phyloP scores from a whole-genome alignment of 768 basidiomycete genomes.

The Mycena polygramma region DNA sequence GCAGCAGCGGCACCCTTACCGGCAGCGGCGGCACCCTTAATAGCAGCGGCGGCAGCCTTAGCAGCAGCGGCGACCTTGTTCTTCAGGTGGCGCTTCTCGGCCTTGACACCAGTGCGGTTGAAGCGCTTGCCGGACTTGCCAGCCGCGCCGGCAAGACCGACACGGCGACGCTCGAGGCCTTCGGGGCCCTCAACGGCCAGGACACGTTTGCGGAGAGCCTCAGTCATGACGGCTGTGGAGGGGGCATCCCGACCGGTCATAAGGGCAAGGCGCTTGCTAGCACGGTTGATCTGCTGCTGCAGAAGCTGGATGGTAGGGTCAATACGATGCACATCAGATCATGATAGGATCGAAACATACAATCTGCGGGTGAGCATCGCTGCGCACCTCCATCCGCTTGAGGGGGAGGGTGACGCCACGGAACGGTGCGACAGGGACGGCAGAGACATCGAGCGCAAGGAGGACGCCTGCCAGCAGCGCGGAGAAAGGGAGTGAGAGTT shows the following conservation, averaged over 20 bases:
- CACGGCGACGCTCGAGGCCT: conserved; percentile 43
- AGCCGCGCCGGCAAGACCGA: conserved; percentile 14
- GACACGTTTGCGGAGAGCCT: conserved; percentile 63
- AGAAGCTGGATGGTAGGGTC: conserved; percentile 58
- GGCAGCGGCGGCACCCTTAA: conserved; percentile 47
- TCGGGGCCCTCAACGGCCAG: conserved; percentile 52
- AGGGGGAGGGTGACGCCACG: conserved; percentile 59
- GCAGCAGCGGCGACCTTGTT: conserved; percentile 33
- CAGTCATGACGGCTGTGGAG: conserved; percentile 59
- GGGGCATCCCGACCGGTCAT: conserved; percentile 74
- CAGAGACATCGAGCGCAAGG: conserved; percentile 53
- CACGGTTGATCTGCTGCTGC: conserved; percentile 80
- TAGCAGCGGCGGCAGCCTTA: conserved; percentile 27
- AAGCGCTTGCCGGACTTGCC: conserved; percentile 46
- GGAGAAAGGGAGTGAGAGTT: conserved; percentile 63
- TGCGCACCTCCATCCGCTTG: conserved; percentile 50
- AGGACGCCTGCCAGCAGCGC: conserved; percentile 67
- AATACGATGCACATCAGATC: not conserved
- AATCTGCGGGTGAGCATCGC: conserved; percentile 51
- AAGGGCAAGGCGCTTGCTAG: conserved; percentile 72
- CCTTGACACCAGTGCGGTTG: conserved; percentile 48
- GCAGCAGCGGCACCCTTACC: conserved; percentile 47
- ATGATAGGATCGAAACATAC: conserved; percentile 44
- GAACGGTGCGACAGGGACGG: conserved; percentile 57
- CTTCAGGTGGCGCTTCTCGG: conserved; percentile 28